phyloP scores from a whole-genome alignment of 352 stramenopile genomes.

The Phytophthora capsici region DNA sequence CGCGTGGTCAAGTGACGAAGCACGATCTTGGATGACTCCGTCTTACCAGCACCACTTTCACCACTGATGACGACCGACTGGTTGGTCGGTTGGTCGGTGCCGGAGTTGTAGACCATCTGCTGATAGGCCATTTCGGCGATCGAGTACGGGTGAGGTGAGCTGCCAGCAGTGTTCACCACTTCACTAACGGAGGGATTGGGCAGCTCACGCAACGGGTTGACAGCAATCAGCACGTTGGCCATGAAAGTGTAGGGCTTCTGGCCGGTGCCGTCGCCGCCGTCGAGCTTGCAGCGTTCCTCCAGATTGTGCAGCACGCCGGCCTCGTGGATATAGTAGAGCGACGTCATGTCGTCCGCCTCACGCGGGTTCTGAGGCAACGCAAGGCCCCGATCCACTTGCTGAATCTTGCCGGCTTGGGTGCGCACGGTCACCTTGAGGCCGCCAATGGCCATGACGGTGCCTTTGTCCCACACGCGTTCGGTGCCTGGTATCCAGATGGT shows the following conservation, averaged over 20 bases:
- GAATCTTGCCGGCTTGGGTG: slow-evolving; percentile 83
- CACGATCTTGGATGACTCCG: slow-evolving; percentile 92
- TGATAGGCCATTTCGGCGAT: slow-evolving; percentile 92
- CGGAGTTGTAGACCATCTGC: slow-evolving; percentile 92
- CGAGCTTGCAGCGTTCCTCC: slow-evolving; percentile 89
- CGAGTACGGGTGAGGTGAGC: slow-evolving; percentile 84
- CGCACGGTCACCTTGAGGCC: slow-evolving; percentile 88
- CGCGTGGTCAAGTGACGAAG: slow-evolving; percentile 88
- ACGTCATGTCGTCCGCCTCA: slow-evolving; percentile 93
- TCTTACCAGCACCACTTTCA: slow-evolving; percentile 90
- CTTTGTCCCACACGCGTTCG: slow-evolving; percentile 82
- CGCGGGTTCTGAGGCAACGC: slow-evolving; percentile 82
- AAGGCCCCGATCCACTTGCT: slow-evolving; percentile 82
- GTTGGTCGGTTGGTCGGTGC: slow-evolving; percentile 86
- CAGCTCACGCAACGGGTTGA: slow-evolving; percentile 90
- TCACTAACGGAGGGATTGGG: slow-evolving; percentile 82
- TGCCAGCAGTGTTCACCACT: slow-evolving; percentile 75
- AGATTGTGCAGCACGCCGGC: slow-evolving; percentile 96
- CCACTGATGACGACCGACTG: slow-evolving; percentile 89
- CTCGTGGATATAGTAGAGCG: slow-evolving; percentile 96
- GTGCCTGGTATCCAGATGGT: slow-evolving; percentile 77
- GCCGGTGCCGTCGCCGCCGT: slow-evolving; percentile 64
- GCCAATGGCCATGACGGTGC: slow-evolving; percentile 84
- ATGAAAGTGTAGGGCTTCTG: slow-evolving; percentile 94
- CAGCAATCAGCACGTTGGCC: slow-evolving; percentile 92